Percentiles rank a stretch among this genome's conserved stretches.
Evolutionary conservation across 1,284 basidiomycete genomes (phyloP).

Genomic region (Papiliotrema fonsecae): DNA sequence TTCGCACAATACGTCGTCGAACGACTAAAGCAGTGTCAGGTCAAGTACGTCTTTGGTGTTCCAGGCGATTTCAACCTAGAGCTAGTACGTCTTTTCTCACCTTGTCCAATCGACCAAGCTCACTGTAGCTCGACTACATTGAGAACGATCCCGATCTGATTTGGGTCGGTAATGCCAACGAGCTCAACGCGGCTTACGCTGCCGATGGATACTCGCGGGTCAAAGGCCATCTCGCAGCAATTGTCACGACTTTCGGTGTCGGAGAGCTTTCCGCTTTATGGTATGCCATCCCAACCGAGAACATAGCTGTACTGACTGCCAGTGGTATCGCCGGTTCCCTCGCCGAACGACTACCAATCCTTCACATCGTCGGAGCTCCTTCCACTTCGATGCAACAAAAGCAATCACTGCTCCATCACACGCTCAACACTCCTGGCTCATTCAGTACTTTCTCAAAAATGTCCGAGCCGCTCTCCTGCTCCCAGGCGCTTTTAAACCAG

Average conservation of each 20-base stretch:
- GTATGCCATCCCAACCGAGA: conserved; percentile 13
- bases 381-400: conserved; percentile 48
- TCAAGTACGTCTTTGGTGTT: conserved; percentile 67
- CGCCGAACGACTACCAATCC: conserved; percentile 83
- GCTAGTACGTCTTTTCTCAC: conserved; percentile 9
- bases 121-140: conserved; percentile 60
- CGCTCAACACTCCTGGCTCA: conserved; percentile 71
- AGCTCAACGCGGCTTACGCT: conserved; percentile 83
- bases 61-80: conserved; percentile 82
- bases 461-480: conserved; percentile 67
- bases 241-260: conserved; percentile 77
- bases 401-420: conserved; percentile 70
- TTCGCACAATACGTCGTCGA: conserved; percentile 67
- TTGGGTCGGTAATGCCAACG: conserved; percentile 91
- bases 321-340: conserved; percentile 52
- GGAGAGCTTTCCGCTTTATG: conserved; percentile 77
- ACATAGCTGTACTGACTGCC: conserved; percentile 4
- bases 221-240: conserved; percentile 67
- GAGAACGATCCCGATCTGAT: conserved; percentile 73
- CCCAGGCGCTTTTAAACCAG: conserved; percentile 60
- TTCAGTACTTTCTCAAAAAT: conserved; percentile 75
- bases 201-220: conserved; percentile 90
- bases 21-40: conserved; percentile 54
- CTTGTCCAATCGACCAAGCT: background rate
- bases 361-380: conserved; percentile 87